These are phyloP conservation scores for Ophiostoma himal-ulmi DNA, from an alignment of 2,329 filamentous ascomycete genomes.

Conservation along the genomic window DNA sequence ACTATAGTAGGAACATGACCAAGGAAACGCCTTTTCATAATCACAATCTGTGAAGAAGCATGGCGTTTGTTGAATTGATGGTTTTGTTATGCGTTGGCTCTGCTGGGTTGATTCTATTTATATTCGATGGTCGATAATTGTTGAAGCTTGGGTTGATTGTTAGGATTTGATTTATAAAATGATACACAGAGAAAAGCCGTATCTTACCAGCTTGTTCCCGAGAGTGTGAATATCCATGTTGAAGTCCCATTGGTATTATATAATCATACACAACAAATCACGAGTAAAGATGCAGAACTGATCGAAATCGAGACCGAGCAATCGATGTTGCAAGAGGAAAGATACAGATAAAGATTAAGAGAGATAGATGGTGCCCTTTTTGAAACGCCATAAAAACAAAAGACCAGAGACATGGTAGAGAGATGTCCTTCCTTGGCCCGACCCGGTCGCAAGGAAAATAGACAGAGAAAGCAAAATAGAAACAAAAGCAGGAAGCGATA, in stretches of 20 bases:
- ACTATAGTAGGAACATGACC: conserved; percentile 53
- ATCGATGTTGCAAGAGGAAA: not conserved
- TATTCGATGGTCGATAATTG: not conserved
- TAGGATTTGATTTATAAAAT: not conserved
- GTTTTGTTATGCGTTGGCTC: not conserved
- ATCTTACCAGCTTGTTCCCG: not conserved
- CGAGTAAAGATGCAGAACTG: not conserved
- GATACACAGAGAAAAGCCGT: not conserved
- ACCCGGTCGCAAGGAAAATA: not conserved
- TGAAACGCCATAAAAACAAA: not conserved
- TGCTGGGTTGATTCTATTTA: not conserved
- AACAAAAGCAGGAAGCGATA: conserved; percentile 1
- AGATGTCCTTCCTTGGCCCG: not conserved
- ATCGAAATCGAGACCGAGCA: not conserved
- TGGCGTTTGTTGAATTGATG: conserved; percentile 4
- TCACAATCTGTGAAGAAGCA: conserved; percentile 13
- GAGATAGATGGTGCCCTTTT: not conserved
- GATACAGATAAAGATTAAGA: conserved; percentile 5
- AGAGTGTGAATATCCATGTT: not conserved
- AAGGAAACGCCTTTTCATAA: conserved; percentile 49
- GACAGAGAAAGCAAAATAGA: not conserved
- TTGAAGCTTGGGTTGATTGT: not conserved
- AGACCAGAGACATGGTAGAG: no score
- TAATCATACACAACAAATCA: not conserved
- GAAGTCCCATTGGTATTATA: not conserved